Conservation (phyloP, 495 filamentous ascomycete species). For the Trichoderma erinaceum region DNA sequence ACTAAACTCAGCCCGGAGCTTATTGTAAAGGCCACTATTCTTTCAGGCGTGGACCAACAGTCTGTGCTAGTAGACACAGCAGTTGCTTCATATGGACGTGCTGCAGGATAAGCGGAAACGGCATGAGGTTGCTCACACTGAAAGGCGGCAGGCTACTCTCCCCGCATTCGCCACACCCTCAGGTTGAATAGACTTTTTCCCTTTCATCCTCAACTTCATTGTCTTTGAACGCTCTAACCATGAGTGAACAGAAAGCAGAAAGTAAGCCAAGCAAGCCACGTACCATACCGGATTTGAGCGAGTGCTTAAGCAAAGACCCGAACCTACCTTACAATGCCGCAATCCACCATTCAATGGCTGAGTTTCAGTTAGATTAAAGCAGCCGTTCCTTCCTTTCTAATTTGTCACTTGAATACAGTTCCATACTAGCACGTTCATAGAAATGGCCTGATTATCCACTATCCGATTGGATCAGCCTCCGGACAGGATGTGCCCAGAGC, state of each 20-base stretch:
- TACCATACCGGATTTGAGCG: not conserved
- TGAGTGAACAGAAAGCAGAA: not conserved
- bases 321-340: not conserved
- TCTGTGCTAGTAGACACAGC: not conserved
- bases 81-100: not conserved
- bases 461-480: slow-evolving; percentile 5
- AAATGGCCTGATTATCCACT: not conserved
- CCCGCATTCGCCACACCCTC: slow-evolving; percentile 6
- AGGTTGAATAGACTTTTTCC: not conserved
- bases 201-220: not conserved
- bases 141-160: not conserved
- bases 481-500: not conserved
- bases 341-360: not conserved
- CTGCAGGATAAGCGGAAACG: not conserved
- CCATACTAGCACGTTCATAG: not conserved
- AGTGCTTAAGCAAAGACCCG: not conserved
- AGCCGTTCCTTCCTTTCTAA: slow-evolving; percentile 1
- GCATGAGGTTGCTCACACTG: not conserved
- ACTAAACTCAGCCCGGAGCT: not conserved
- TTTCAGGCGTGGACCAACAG: not conserved
- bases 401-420: not conserved
- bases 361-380: slow-evolving; percentile 3
- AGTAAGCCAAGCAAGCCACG: slow-evolving; percentile 6
- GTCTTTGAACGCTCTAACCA: too few species aligned
- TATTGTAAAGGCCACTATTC: not conserved